phyloP scores from a whole-genome alignment of 2,329 filamentous ascomycete genomes.

The Pseudogymnoascus sp. region DNA sequence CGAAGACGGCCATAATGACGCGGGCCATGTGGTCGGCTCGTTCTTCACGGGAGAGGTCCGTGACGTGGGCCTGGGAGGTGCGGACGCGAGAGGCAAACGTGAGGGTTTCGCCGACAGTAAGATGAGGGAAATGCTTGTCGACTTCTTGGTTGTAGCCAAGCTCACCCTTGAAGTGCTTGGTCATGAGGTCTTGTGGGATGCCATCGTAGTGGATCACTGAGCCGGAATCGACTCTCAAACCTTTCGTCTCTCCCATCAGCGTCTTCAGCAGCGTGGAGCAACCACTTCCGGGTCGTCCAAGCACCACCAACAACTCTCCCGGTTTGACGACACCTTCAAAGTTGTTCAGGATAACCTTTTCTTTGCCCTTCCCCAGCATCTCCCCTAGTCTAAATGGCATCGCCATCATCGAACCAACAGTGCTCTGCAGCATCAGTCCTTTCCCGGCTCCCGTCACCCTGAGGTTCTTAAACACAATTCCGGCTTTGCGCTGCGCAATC shows the following conservation, averaged over 20 bases:
- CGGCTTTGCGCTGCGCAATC: slow-evolving; percentile 44
- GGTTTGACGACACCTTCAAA: slow-evolving; percentile 57
- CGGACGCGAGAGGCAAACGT: slow-evolving; percentile 63
- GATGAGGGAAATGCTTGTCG: slow-evolving; percentile 66
- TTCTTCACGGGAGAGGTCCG: slow-evolving; percentile 50
- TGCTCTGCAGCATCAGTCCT: slow-evolving; percentile 61
- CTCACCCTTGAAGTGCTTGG: slow-evolving; percentile 54
- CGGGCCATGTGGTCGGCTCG: slow-evolving; percentile 35
- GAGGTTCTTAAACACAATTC: slow-evolving; percentile 57
- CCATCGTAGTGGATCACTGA: slow-evolving; percentile 57
- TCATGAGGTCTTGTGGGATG: slow-evolving; percentile 41
- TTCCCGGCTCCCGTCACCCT: slow-evolving; percentile 59
- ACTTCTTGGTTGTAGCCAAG: slow-evolving; percentile 69
- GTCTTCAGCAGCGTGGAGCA: slow-evolving; percentile 58
- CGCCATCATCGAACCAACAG: slow-evolving; percentile 50
- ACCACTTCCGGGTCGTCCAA: slow-evolving; percentile 57
- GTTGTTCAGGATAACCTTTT: slow-evolving; percentile 52
- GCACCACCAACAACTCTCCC: slow-evolving; percentile 61
- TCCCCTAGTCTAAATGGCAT: slow-evolving; percentile 51
- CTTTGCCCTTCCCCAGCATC: slow-evolving; percentile 41
- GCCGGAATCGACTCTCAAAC: slow-evolving; percentile 43
- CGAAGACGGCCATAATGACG: slow-evolving; percentile 65
- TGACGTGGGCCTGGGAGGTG: slow-evolving; percentile 52
- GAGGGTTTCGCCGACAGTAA: slow-evolving; percentile 67
- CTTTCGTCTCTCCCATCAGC: slow-evolving; percentile 49